Conservation (phyloP, 371 early-diverging fungal genomes). For the Mucor sp. region DNA sequence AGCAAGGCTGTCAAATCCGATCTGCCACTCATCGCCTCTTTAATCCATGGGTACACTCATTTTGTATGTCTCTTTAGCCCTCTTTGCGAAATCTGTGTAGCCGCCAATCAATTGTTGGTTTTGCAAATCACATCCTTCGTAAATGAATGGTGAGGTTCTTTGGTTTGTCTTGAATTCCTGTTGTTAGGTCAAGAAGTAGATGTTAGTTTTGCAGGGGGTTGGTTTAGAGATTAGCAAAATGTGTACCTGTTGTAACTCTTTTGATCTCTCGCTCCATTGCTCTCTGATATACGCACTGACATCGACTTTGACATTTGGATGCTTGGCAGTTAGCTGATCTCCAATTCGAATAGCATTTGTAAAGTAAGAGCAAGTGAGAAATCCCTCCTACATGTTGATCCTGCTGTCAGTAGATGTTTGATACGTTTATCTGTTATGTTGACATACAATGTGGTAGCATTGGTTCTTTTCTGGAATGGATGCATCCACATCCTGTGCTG, state of each 20-base stretch:
- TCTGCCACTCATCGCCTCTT: neutral
- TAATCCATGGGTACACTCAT: constrained; percentile 25
- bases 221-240: neutral
- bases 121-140: constrained; percentile 47
- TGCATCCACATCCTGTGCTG: constrained; percentile 24
- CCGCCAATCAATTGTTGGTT: constrained; percentile 48
- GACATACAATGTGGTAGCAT: constrained; percentile 50
- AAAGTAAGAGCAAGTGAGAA: constrained; percentile 48
- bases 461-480: constrained; percentile 43
- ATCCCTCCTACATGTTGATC: constrained; percentile 42
- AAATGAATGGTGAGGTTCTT: constrained; percentile 56
- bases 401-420: neutral
- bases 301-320: constrained; percentile 45
- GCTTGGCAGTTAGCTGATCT: constrained; percentile 34
- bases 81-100: constrained; percentile 51
- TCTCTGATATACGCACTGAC: constrained; percentile 47
- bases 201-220: neutral
- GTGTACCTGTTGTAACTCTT: constrained; percentile 47
- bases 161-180: constrained; percentile 44
- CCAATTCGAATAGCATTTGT: constrained; percentile 45
- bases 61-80: constrained; percentile 31
- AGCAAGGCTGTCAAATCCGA: too few species aligned
- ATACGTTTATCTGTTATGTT: neutral
- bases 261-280: constrained; percentile 46
- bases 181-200: neutral